Conservation (phyloP, 2,329 filamentous ascomycete genomes). For the Neofusicoccum ribis region DNA sequence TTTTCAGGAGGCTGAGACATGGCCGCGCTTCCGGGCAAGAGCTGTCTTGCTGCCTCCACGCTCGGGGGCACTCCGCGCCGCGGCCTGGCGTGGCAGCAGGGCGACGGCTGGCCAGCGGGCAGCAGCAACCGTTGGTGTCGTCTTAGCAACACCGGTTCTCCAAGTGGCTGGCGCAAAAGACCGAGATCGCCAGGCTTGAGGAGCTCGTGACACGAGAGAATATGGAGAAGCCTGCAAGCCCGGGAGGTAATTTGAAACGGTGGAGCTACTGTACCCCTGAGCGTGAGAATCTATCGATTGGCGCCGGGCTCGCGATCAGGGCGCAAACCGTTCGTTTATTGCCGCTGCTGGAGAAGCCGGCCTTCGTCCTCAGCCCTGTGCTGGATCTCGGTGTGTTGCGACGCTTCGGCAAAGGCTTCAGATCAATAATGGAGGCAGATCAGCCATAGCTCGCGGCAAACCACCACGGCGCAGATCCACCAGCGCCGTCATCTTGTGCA, state of each 20-base stretch:
- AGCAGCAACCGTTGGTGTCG: neutral
- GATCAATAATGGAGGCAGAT: slow-evolving; percentile 2
- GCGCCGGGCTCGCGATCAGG: slow-evolving; percentile 9
- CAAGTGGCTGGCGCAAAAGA: neutral
- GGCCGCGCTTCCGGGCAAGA: neutral
- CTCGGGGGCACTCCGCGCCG: no score
- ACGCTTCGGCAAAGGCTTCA: slow-evolving; percentile 1
- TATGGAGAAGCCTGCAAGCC: slow-evolving; percentile 6
- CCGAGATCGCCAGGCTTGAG: slow-evolving; percentile 4
- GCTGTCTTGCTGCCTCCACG: no score
- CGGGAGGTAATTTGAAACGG: slow-evolving; percentile 13
- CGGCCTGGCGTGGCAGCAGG: no score
- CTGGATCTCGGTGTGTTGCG: neutral
- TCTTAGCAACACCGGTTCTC: neutral
- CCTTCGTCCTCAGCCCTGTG: slow-evolving; percentile 3
- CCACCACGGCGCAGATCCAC: slow-evolving; percentile 12
- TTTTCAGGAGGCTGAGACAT: slow-evolving; percentile 14
- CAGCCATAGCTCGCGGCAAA: slow-evolving; percentile 7
- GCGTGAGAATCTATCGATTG: slow-evolving; percentile 17
- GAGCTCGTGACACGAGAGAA: slow-evolving; percentile 15
- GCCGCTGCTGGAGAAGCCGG: neutral
- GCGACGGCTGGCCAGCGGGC: neutral
- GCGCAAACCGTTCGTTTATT: slow-evolving; percentile 2
- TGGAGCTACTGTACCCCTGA: slow-evolving; percentile 17
- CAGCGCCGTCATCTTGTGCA: slow-evolving; percentile 12